Evolutionary conservation across 2,329 filamentous ascomycete species (phyloP), one percentile per base, ranked within the genome.

Genomic region (Talaromyces sp.): DNA sequence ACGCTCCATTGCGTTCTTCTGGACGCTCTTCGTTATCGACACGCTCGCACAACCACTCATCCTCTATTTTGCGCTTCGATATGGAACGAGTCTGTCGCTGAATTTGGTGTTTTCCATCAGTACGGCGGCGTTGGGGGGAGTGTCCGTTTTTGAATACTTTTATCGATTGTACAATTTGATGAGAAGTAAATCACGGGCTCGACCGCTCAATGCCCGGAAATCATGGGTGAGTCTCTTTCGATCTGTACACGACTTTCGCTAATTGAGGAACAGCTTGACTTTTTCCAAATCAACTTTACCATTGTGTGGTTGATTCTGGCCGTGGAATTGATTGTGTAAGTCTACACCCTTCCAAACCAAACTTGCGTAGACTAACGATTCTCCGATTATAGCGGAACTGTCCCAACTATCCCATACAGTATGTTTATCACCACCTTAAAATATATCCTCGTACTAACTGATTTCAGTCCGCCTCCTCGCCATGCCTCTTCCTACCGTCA

Each of bases 41-140:
- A 85, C 83, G 60, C 78, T 87, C 66, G 82, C 79, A 65, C 84
- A 87, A 75, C 86, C 86, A 19, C 80, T 88, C 66, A 82, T 79
- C 2, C 78, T 89, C 1, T 89, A 88, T 76, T 89, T 85, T 77
- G 80, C 82, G 58, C 77, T 89, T 43, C 87, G 84, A 84, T 88
- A 88, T 68, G 80, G 79, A 68, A 84, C 85, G 10, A 76, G 79
- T 67, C 72, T 88, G 36, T 77, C 77, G 47, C 75, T 77, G 66
- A 78, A 81, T 53, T n/a, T 67, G 79, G 77, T 80, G 25, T 80
- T 80, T 59, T 78, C 77, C 4, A 79, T 80, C 58, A 78, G 79
- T 56, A 80, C 78, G 5, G 75, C 75, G 2, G 71, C 72, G 13
- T 68, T 80, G 36, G 78, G 78, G 29, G 78, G 78, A 64, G 73